A percentile compares a stretch with the other conserved stretches of the same genome.
phyloP scores from a whole-genome alignment of 2,329 filamentous ascomycete species.

The Microsporum canis region DNA sequence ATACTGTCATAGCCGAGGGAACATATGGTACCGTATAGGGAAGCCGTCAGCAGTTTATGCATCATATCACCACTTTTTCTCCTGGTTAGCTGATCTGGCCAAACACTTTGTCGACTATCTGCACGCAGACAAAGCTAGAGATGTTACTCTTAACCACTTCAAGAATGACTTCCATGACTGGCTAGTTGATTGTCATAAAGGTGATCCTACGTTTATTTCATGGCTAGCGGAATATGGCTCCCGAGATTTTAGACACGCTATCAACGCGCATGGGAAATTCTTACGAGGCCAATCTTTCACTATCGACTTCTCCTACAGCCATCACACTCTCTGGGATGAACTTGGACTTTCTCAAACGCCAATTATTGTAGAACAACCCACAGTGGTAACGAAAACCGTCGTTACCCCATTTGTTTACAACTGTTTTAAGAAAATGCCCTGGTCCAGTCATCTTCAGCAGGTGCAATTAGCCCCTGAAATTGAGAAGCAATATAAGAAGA shows the following conservation, averaged over 20 bases:
- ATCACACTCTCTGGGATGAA: constrained; percentile 47
- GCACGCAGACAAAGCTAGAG: constrained; percentile 12
- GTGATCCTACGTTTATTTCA: constrained; percentile 32
- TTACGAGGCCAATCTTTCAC: constrained; percentile 54
- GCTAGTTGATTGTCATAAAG: constrained; percentile 39
- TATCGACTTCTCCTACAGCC: constrained; percentile 30
- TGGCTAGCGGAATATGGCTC: constrained; percentile 46
- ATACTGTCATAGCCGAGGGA: constrained; percentile 18
- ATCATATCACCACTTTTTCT: constrained; percentile 51
- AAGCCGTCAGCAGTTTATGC: constrained; percentile 49
- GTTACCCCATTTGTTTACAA: constrained; percentile 59
- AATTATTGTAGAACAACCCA: constrained; percentile 23
- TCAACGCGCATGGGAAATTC: constrained; percentile 51
- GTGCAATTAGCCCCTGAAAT: constrained; percentile 35
- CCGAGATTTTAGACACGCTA: constrained; percentile 51
- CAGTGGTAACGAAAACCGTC: constrained; percentile 38
- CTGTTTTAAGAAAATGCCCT: constrained; percentile 49
- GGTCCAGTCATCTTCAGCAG: constrained; percentile 39
- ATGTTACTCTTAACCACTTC: constrained; percentile 48
- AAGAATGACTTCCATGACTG: constrained; percentile 46
- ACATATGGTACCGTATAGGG: constrained; percentile 54
- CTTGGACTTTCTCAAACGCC: constrained; percentile 22
- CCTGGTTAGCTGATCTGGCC: constrained; percentile 59
- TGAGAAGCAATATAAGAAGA: constrained; percentile 8
- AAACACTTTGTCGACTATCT: constrained; percentile 65